Evolutionary conservation across 108 stramenopile species (phyloP).

Genomic region (Mayamaea pseudoterrestris): DNA sequence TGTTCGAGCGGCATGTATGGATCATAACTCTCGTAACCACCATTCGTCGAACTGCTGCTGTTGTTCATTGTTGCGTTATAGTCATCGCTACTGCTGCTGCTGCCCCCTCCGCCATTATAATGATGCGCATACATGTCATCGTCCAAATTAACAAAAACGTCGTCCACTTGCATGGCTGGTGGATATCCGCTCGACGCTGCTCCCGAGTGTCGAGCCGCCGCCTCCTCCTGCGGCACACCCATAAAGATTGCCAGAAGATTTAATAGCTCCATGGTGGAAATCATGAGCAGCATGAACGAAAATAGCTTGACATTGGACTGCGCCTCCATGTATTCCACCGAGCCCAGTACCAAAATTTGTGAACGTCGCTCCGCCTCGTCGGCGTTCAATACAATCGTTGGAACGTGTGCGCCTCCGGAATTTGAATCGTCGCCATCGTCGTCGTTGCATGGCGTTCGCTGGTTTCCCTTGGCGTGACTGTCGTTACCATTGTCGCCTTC

Average conservation of each 20-base stretch:
- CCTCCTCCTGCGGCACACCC: conserved; percentile 32
- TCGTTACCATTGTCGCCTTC: background rate
- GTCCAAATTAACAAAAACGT: conserved; percentile 5
- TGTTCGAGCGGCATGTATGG: too few species aligned
- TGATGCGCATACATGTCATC: conserved; percentile 3
- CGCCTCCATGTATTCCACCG: conserved; percentile 59
- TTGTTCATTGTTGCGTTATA: conserved; percentile 3
- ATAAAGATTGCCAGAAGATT: conserved; percentile 44
- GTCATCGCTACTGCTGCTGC: background rate
- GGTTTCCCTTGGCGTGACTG: background rate
- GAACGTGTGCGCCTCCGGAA: conserved; percentile 49
- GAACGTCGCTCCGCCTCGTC: conserved; percentile 64
- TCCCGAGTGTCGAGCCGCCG: background rate
- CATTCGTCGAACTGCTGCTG: too few species aligned
- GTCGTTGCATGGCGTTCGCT: background rate
- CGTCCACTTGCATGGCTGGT: conserved; percentile 8
- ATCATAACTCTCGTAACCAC: too few species aligned
- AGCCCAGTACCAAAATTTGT: conserved; percentile 61
- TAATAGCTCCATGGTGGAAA: conserved; percentile 55
- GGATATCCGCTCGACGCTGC: background rate
- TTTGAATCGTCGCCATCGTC: conserved; percentile 3
- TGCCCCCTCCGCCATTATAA: background rate
- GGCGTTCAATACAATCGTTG: conserved; percentile 55
- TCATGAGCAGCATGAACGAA: conserved; percentile 61
- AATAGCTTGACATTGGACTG: conserved; percentile 72